A percentile compares a stretch with the other conserved stretches of the same genome.
Evolutionary conservation across 2,329 filamentous ascomycete species (phyloP).

Genomic region (Aspergillus ochraceoroseus): DNA sequence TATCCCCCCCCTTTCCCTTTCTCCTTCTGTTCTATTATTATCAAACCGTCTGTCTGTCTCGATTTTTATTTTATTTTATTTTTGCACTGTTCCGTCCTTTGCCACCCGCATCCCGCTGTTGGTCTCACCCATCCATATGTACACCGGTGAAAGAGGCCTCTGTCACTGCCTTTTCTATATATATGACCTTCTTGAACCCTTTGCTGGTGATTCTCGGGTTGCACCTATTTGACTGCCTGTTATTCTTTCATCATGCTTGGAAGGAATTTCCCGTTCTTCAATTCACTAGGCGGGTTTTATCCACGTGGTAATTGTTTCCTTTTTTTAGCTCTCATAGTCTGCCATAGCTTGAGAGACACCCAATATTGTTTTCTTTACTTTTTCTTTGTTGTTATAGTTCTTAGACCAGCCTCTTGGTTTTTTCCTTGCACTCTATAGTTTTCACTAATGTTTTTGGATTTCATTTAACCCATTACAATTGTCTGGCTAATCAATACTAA

Average conservation of each 20-base stretch:
- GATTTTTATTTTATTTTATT: constrained; percentile 1
- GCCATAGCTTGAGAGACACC: constrained; percentile 15
- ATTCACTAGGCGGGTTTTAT: constrained; percentile 38
- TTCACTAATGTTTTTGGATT: no score
- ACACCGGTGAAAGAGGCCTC: constrained; percentile 6
- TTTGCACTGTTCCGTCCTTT: constrained; percentile 6
- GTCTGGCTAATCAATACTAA: constrained; percentile 23
- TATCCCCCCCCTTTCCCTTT: constrained; percentile 13
- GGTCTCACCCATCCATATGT: constrained; percentile 12
- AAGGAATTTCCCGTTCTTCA: constrained; percentile 38
- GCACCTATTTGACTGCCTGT: constrained; percentile 15
- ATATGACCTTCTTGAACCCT: constrained; percentile 1
- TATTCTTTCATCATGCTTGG: constrained; percentile 37
- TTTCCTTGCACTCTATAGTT: no score
- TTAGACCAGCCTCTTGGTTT: no score
- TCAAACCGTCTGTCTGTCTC: no score
- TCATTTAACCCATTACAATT: no score
- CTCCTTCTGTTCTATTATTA: constrained; percentile 8
- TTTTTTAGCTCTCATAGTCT: constrained; percentile 13
- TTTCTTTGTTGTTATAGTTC: no score
- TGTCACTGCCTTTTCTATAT: constrained; percentile 8
- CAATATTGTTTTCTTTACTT: constrained; percentile 19
- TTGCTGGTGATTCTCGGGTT: constrained; percentile 7
- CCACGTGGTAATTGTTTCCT: constrained; percentile 39
- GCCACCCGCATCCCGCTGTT: constrained; percentile 17